Base-by-base conservation (phyloP, 2,329 filamentous ascomycete genomes). In the Microthyrium microscopicum region DNA sequence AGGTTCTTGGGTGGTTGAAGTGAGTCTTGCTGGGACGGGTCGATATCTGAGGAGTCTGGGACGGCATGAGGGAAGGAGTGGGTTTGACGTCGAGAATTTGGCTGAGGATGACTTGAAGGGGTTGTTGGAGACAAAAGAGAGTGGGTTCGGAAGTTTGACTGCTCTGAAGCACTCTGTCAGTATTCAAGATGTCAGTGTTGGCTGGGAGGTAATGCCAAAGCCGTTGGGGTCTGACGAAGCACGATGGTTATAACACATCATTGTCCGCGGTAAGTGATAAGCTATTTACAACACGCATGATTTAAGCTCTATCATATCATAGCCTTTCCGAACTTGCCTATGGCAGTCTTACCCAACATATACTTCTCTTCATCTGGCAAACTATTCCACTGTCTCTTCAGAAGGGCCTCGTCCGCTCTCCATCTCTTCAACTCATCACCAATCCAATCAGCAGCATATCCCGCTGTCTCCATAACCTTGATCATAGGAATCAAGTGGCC, bases 401-500 rank as follows among this genome's bases (percentile, higher is more conserved):
- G 42, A 22, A 35, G 41, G 16, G 42, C 42, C 31, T 54, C 49
- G 8, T 44, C 37, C 11, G 20, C 20, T 39, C 31, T 41, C 45
- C 54, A 64, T 35, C 56, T 42, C 24, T 38, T 43, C 46, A 55
- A 46, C 36, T 53, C 49, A 41, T 48, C 50, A 12, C 44, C 43
- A 12, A 58, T 39, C 60, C 61, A 64, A 12, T 42, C 46, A 11
- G 44, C 47, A 18, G 35, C 38, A 5, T 53, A 50, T n/a, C 67
- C 59, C 2, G 82, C 85, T 40, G 75, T 78, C 45, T 70, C 61
- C 2, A 46, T 58, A 0, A 80, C 78, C 25, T 69, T 67, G 54
- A 93, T 84, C 70, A 93, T 80, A 0, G 85, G 77, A 19, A 94
- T 70, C 26, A 94, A 54, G 53, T 95, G 87, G 0, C 85, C 83